Base-by-base conservation (phyloP, 805 yeast genomes). In the Blastobotrys mokoenaii region DNA sequence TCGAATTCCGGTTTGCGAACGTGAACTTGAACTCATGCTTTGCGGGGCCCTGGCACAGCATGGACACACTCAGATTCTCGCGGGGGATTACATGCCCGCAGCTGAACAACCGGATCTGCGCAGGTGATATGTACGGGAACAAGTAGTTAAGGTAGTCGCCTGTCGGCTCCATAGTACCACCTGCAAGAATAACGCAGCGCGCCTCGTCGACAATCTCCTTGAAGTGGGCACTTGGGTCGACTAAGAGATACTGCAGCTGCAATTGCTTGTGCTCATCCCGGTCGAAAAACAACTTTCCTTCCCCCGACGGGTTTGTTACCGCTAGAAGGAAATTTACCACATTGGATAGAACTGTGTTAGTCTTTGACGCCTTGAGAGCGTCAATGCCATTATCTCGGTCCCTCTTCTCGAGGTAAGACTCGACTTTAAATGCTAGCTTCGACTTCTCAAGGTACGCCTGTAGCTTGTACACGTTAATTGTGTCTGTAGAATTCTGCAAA, bases 131-230 rank as follows among this genome's bases (percentile, higher is more conserved):
- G 37, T 75, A 71, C 0, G 95, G 94, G 41, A 85, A 77, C 32
- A 88, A 63, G 50, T 72, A 76, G n/a, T 76, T 67, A 4, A 73
- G 63, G 58, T 80, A 84, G 51, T 89, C 96, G n/a, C 69, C 57
- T 30, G 80, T 69, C 0, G 97, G 97, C 58, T 84, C 90, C 96
- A 88, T 86, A 0, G 97, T 89, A 11, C 97, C 97, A 31, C 97
- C 97, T 1, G 96, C 93, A 2, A 89, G 60, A 1, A 90, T 68
- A 0, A 89, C 82, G 60, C 89, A 81, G 51, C 71, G 71, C 0
- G 87, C 71, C 11, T 77, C 73, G 2, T 77, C 77, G 0, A 85
- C 76, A 2, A 90, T 69, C 1, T 79, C 80, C 44, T 71, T 68
- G 58, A 89, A 86, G 2, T 76, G 68, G 40, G 75, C 76, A 45